Evolutionary conservation across 2,329 filamentous ascomycete species (phyloP), one percentile per base, ranked within the genome.

Genomic region (Fusarium drepaniforme): DNA sequence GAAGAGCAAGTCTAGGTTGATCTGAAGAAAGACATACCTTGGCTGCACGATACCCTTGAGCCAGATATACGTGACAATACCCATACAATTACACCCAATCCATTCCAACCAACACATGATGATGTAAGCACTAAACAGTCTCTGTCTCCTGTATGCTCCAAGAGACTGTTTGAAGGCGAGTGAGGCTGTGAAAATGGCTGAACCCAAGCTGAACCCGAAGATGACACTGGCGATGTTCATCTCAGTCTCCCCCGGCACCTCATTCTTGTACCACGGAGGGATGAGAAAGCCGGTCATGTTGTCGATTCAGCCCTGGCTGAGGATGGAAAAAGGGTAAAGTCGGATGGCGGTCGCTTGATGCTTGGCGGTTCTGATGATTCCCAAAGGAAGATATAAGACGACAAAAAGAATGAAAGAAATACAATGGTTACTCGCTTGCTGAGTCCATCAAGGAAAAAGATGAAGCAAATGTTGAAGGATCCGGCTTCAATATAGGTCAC

Each of bases 81-180:
- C 71, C 72, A 74, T 74, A 5, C 62, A 67, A 16, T 71, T 74
- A 5, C 72, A 74, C 16, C 72, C 72, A 44, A 42, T 71, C 72
- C 72, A 74, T 8, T 74, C 72, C 8, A 75, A 59, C 71, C 72
- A 75, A 42, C 71, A 74, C 71, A 75, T 74, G 13, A 75, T 56
- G 7, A 72, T 74, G 38, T 75, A 75, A 8, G 71, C 68, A 5
- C 57, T 59, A 37, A 74, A 74, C 1, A 53, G 64, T 13, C 21
- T 71, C 23, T 51, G 25, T 8, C 72, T 66, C 30, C 25, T 61
- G 15, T 74, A 67, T 5, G 71, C 71, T 11, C 58, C 42, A 9
- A 33, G 23, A 18, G 67, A 56, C 62, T 71, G 72, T 11, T 61
- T 42, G 25, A 53, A 44, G 8, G 68, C 71, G 65, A 61, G 61